Percentiles rank a stretch among this genome's conserved stretches.
These are phyloP conservation scores for Corinectria fuckeliana DNA, from an alignment of 2,329 filamentous ascomycete genomes.

Conservation along the genomic window DNA sequence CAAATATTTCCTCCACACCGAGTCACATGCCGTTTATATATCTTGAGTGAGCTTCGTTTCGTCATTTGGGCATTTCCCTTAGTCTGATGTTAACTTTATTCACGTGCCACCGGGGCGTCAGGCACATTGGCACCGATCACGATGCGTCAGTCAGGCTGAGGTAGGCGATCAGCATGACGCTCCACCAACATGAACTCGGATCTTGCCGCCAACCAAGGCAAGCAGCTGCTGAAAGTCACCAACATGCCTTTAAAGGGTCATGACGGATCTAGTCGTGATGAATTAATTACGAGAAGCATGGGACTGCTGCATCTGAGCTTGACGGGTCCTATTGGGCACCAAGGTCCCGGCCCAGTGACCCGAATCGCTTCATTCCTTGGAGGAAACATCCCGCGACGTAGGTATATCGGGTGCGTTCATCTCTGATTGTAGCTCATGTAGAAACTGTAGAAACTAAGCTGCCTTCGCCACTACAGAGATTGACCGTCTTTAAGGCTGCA, in stretches of 20 bases:
- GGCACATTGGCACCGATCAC: not conserved
- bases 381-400: too few species aligned
- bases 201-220: not conserved
- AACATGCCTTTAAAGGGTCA: not conserved
- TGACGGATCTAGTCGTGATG: too few species aligned
- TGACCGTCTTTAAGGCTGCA: not conserved
- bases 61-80: not conserved
- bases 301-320: not conserved
- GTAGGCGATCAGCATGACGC: constrained; percentile 6
- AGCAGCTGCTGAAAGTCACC: too few species aligned
- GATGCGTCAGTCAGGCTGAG: not conserved
- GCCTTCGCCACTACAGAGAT: not conserved
- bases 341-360: too few species aligned
- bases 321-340: not conserved
- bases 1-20: not conserved
- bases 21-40: not conserved
- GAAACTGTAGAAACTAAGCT: not conserved
- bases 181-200: not conserved
- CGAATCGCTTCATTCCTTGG: not conserved
- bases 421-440: not conserved
- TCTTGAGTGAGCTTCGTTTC: not conserved
- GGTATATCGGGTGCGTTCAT: not conserved
- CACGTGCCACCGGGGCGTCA: not conserved
- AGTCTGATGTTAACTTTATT: not conserved
- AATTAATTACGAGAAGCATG: not conserved